phyloP scores from a whole-genome alignment of 805 yeast genomes.

The Cyberlindnera euphorbiae region DNA sequence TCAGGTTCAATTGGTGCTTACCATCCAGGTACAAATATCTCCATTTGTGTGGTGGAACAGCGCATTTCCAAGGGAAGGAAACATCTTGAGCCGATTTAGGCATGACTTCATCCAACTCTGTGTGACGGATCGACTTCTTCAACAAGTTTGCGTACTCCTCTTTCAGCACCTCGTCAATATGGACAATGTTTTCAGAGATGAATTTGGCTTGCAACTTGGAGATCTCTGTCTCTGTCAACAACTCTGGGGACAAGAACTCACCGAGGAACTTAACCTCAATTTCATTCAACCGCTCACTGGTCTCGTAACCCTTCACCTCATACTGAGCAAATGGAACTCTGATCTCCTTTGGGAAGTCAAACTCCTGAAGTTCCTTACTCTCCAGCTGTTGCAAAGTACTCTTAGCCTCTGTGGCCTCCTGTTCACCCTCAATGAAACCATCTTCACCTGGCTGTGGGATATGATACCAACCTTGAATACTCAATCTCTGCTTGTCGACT shows the following conservation, averaged over 20 bases:
- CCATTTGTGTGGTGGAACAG: slow-evolving; percentile 92
- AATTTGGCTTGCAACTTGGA: slow-evolving; percentile 46
- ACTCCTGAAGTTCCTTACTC: slow-evolving; percentile 69
- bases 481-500: slow-evolving; percentile 83
- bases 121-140: slow-evolving; percentile 42
- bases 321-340: slow-evolving; percentile 38
- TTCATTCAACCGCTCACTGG: slow-evolving; percentile 23
- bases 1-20: slow-evolving; percentile 30
- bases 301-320: slow-evolving; percentile 31
- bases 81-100: slow-evolving; percentile 57
- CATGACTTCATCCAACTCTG: slow-evolving; percentile 57
- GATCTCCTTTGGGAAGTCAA: slow-evolving; percentile 70
- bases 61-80: slow-evolving; percentile 77
- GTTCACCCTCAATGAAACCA: slow-evolving; percentile 80
- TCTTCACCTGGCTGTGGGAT: slow-evolving; percentile 91
- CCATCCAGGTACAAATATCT: slow-evolving; percentile 82
- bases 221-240: slow-evolving; percentile 38
- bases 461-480: slow-evolving; percentile 99
- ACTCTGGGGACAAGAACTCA: slow-evolving; percentile 51
- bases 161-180: slow-evolving; percentile 59
- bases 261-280: slow-evolving; percentile 47
- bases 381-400: slow-evolving; percentile 79
- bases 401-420: slow-evolving; percentile 66
- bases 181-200: slow-evolving; percentile 63
- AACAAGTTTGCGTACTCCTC: slow-evolving; percentile 46